A percentile compares a stretch with the other conserved stretches of the same genome.
These are phyloP conservation scores for Omphalotus guepiniiformis DNA, from an alignment of 768 basidiomycete genomes.

Conservation along the genomic window DNA sequence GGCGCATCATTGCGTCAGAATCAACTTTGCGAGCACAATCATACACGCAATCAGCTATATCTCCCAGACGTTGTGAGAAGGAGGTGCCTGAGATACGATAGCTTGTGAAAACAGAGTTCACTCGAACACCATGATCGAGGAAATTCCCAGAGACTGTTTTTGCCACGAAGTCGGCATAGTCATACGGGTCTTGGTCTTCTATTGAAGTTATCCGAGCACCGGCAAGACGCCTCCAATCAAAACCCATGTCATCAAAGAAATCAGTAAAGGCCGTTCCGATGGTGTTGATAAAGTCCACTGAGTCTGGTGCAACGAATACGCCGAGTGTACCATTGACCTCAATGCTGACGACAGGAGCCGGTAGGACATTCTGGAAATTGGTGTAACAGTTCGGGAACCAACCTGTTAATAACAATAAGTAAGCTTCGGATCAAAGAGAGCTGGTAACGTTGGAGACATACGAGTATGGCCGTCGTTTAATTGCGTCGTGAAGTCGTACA, in stretches of 20 bases:
- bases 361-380: conserved; percentile 49
- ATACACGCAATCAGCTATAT: conserved; percentile 11
- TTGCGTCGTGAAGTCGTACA: conserved; percentile 51
- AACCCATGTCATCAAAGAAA: conserved; percentile 43
- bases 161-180: conserved; percentile 55
- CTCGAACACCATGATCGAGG: conserved; percentile 58
- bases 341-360: conserved; percentile 50
- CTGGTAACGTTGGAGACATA: conserved; percentile 22
- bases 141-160: conserved; percentile 58
- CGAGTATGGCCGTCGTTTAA: conserved; percentile 68
- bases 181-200: conserved; percentile 47
- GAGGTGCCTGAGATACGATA: conserved; percentile 42
- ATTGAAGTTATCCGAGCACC: conserved; percentile 55
- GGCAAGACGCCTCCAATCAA: conserved; percentile 58
- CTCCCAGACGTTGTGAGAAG: conserved; percentile 59
- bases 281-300: conserved; percentile 44
- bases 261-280: conserved; percentile 41
- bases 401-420: conserved; percentile 25
- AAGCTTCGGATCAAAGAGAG: background rate
- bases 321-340: conserved; percentile 42
- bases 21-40: background rate
- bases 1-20: background rate
- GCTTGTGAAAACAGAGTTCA: conserved; percentile 59
- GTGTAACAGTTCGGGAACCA: conserved; percentile 58
- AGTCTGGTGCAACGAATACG: conserved; percentile 52